Percentiles rank a stretch among this genome's conserved stretches.
These are phyloP conservation scores for Pouteria glomerata DNA, from an alignment of 148 eudicot species.

Conservation along the genomic window DNA sequence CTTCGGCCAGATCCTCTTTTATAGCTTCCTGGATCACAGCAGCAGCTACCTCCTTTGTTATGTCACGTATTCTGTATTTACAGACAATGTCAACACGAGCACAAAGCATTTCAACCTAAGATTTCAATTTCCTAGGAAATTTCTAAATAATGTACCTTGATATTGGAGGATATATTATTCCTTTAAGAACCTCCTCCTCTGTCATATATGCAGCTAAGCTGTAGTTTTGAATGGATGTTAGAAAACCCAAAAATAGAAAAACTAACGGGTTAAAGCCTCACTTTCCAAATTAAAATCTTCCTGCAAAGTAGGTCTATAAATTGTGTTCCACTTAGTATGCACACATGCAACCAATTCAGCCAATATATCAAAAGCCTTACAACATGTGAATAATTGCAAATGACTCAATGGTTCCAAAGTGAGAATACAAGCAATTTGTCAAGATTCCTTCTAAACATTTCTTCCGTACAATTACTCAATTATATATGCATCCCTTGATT, in stretches of 20 bases:
- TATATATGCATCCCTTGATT: no score
- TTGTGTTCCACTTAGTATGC: background rate
- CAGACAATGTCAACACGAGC: constrained; percentile 10
- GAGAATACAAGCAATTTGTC: no score
- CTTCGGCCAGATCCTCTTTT: constrained; percentile 92
- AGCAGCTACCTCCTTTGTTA: constrained; percentile 86
- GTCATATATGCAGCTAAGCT: constrained; percentile 94
- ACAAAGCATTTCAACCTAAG: background rate
- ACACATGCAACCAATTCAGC: background rate
- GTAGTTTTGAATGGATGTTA: constrained; percentile 15
- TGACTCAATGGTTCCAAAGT: background rate
- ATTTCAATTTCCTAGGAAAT: background rate
- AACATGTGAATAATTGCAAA: background rate
- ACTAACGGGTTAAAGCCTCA: background rate
- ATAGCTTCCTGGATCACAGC: constrained; percentile 92
- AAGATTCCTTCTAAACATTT: no score
- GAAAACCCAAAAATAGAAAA: constrained; percentile 11
- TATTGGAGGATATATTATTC: constrained; percentile 79
- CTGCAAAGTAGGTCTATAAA: background rate
- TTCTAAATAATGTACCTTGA: constrained; percentile 50
- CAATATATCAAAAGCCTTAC: background rate
- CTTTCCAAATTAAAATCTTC: background rate
- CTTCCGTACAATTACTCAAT: no score
- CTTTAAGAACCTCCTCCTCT: constrained; percentile 76
- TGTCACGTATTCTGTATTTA: constrained; percentile 78